Percentiles rank a stretch among this genome's conserved stretches.
Evolutionary conservation across 257 asterid genomes (phyloP).

Genomic region (Solanum phureja): DNA sequence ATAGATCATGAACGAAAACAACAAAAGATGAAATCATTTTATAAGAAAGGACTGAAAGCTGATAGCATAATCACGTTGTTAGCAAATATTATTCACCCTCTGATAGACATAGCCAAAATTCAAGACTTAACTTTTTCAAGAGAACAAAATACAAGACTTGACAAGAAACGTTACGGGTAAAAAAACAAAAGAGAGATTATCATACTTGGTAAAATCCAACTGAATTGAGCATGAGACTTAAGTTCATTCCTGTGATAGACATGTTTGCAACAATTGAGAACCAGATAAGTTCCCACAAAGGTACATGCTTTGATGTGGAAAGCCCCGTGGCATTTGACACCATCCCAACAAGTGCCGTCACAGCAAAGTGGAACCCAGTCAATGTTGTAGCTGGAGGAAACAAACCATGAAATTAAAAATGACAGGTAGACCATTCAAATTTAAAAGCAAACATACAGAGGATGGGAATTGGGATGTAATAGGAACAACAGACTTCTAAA

Average conservation of each 20-base stretch:
- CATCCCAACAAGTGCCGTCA: constrained; percentile 90
- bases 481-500: background rate
- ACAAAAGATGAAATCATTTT: too few species aligned
- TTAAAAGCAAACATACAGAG: background rate
- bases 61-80: background rate
- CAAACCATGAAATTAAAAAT: background rate
- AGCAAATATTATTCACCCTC: background rate
- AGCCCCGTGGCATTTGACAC: constrained; percentile 85
- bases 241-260: constrained; percentile 96
- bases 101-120: background rate
- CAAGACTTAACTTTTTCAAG: background rate
- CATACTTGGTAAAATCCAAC: constrained; percentile 97
- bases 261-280: constrained; percentile 84
- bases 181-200: background rate
- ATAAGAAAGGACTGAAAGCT: background rate
- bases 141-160: background rate
- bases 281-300: constrained; percentile 98
- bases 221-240: constrained; percentile 98
- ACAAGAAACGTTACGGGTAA: background rate
- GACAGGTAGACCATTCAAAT: background rate
- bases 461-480: background rate
- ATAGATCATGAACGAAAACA: too few species aligned
- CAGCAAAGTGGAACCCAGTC: constrained; percentile 95
- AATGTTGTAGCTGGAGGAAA: constrained; percentile 72
- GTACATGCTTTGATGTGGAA: constrained; percentile 83